Evolutionary conservation across 306 rosid genomes (phyloP).

Genomic region (Dryas alaskensis): DNA sequence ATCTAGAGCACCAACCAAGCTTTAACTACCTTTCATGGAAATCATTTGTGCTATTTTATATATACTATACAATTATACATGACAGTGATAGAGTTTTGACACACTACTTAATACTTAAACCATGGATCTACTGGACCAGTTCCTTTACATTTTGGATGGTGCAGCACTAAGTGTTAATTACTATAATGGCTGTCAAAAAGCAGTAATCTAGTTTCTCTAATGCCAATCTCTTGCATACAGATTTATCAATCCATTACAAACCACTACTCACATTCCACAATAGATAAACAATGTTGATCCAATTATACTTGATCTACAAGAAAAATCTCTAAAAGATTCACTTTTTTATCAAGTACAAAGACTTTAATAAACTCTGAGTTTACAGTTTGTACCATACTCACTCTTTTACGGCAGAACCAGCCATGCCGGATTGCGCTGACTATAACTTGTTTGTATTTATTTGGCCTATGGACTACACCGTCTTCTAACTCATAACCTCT

Average conservation of each 20-base stretch:
- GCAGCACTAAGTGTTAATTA: neutral
- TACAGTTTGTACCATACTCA: neutral
- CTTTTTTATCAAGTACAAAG: no score
- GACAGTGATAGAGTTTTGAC: neutral
- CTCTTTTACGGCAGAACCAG: no score
- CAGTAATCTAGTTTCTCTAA: neutral
- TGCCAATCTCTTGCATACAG: neutral
- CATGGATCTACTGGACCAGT: neutral
- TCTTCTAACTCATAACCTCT: no score
- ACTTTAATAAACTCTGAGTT: no score
- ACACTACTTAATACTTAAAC: neutral
- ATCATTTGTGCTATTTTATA: neutral
- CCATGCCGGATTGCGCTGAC: neutral
- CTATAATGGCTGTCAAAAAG: neutral
- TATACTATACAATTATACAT: no score
- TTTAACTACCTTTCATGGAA: neutral
- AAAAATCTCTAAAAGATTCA: no score
- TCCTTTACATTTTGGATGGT: no score
- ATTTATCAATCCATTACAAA: neutral
- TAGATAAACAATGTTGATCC: neutral
- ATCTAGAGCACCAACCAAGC: neutral
- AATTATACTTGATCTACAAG: no score
- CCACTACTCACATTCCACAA: neutral
- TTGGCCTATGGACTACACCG: neutral
- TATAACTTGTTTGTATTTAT: neutral